A percentile compares a stretch with the other conserved stretches of the same genome.
These are phyloP conservation scores for Haplosporangium sp. DNA, from an alignment of 371 early-diverging fungal genomes.

Conservation along the genomic window DNA sequence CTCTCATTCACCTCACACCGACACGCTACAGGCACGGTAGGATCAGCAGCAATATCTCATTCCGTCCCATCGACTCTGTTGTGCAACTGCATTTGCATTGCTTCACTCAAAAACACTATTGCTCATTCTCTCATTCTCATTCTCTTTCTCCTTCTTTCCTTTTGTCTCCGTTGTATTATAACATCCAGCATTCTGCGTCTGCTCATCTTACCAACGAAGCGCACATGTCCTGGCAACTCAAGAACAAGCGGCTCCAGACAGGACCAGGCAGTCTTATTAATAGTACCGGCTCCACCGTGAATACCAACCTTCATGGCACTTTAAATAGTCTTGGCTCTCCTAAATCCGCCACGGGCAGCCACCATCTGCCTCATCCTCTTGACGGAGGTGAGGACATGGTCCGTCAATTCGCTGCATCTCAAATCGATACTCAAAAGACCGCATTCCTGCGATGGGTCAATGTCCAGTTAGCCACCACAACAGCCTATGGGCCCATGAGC, in stretches of 20 bases:
- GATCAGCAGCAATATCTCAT: background rate
- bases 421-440: conserved; percentile 73
- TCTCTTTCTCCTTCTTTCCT: conserved; percentile 2
- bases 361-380: conserved; percentile 20
- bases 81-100: background rate
- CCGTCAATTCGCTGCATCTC: conserved; percentile 41
- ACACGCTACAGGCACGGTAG: background rate
- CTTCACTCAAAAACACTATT: background rate
- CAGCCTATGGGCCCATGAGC: conserved; percentile 37
- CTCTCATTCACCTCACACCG: conserved; percentile 1
- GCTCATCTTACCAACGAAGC: background rate
- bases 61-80: background rate
- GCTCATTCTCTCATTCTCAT: conserved; percentile 6
- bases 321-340: background rate
- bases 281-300: background rate
- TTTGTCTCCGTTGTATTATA: conserved; percentile 1
- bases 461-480: conserved; percentile 67
- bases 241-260: conserved; percentile 39
- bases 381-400: conserved; percentile 41
- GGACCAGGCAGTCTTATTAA: conserved; percentile 15
- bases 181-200: conserved; percentile 1
- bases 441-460: conserved; percentile 90
- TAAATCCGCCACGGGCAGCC: background rate
- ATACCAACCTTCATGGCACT: background rate
- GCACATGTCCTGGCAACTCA: conserved; percentile 55